phyloP scores from a whole-genome alignment of 805 yeast species.

The Wickerhamomyces subpelliculosus region DNA sequence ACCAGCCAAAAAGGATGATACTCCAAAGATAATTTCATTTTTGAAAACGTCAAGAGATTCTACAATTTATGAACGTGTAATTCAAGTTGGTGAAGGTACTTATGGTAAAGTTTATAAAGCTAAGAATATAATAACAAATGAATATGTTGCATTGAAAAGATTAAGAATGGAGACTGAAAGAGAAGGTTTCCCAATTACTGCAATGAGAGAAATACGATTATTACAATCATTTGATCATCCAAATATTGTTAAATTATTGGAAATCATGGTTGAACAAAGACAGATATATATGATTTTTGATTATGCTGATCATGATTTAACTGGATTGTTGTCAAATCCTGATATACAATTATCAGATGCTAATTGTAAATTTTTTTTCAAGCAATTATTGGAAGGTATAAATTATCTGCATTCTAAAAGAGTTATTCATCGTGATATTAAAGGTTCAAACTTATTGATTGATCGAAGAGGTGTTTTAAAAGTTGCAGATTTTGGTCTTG shows the following conservation, averaged over 20 bases:
- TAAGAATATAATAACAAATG: conserved; percentile 56
- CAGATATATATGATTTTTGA: conserved; percentile 87
- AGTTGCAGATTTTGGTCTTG: conserved; percentile 80
- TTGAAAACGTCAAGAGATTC: conserved; percentile 17
- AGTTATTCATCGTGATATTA: conserved; percentile 75
- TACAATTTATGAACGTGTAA: conserved; percentile 53
- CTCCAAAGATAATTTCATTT: conserved; percentile 9
- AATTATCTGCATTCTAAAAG: conserved; percentile 60
- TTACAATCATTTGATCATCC: conserved; percentile 77
- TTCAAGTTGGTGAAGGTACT: conserved; percentile 98
- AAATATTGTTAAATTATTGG: conserved; percentile 74
- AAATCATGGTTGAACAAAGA: conserved; percentile 77
- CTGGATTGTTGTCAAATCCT: conserved; percentile 80
- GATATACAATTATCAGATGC: conserved; percentile 53
- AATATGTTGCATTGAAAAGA: conserved; percentile 79
- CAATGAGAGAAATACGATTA: conserved; percentile 83
- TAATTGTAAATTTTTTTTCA: conserved; percentile 59
- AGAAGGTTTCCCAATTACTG: conserved; percentile 96
- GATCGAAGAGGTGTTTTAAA: conserved; percentile 56
- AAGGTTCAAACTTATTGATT: conserved; percentile 71
- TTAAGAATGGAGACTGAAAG: conserved; percentile 79
- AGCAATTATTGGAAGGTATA: conserved; percentile 62
- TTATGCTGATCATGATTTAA: conserved; percentile 87
- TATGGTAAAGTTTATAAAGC: conserved; percentile 96
- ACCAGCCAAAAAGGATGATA: background rate